These are phyloP conservation scores for Lecanosticta acicola DNA, from an alignment of 2,329 filamentous ascomycete genomes.

Conservation along the genomic window DNA sequence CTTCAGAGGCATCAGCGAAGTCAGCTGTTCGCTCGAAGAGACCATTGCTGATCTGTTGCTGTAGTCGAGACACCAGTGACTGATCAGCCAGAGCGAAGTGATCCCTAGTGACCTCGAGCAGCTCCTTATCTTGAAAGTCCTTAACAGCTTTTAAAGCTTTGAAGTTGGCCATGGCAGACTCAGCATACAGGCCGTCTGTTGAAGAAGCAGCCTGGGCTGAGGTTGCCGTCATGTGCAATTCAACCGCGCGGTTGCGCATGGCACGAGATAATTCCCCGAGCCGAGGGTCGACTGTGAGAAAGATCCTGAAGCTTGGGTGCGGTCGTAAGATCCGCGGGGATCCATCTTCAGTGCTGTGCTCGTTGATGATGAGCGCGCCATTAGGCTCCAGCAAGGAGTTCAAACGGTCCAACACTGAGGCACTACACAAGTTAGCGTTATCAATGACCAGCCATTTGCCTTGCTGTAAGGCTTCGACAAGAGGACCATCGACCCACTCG, in stretches of 20 bases:
- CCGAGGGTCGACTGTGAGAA: constrained; percentile 85
- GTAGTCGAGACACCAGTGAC: constrained; percentile 14
- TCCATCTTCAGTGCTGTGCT: constrained; percentile 79
- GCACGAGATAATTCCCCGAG: constrained; percentile 92
- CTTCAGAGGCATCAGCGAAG: neutral
- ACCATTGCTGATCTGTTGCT: constrained; percentile 15
- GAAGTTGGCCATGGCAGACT: constrained; percentile 29
- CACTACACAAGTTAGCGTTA: constrained; percentile 94
- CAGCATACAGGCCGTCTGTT: constrained; percentile 19
- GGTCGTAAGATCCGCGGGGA: constrained; percentile 73
- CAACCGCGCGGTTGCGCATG: constrained; percentile 91
- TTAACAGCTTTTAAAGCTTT: constrained; percentile 8
- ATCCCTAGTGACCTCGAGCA: constrained; percentile 11
- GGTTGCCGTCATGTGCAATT: constrained; percentile 61
- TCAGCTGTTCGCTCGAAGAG: constrained; percentile 8
- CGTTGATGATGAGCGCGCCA: constrained; percentile 83
- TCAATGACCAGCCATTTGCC: constrained; percentile 93
- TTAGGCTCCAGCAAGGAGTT: constrained; percentile 92
- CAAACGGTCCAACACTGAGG: constrained; percentile 86
- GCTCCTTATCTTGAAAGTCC: neutral
- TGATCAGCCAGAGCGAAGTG: constrained; percentile 23
- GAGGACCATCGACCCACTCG: constrained; percentile 90
- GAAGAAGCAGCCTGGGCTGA: constrained; percentile 3
- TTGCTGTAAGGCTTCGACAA: constrained; percentile 77
- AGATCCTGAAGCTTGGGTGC: constrained; percentile 83